Evolutionary conservation across 345 rosid genomes (phyloP), one percentile per base, ranked within the genome.

Genomic region (Abelmoschus esculentus): DNA sequence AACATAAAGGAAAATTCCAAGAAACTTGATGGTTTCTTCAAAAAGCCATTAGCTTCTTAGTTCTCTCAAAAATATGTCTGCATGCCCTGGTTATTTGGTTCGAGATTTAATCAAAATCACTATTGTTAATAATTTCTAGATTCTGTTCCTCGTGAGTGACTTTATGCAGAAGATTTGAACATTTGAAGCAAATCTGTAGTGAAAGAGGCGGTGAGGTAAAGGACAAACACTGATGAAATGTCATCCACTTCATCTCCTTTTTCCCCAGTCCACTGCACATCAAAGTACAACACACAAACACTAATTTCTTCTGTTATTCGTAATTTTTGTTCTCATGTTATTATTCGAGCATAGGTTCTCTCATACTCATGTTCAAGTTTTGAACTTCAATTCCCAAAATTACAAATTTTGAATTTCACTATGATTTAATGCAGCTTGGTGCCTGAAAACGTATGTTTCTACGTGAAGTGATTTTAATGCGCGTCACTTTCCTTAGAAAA

Each of bases 161-260:
- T 7, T 65, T 65, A 46, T 46, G 44, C 44, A 8, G 44, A 52
- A 65, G 69, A 66, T 73, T 31, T 66, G 55, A 31, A 60, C 15
- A 3, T 54, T 11, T 47, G 46, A 3, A 7, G 4, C 6, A 54
- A n/a, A 82, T 79, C 83, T 73, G 10, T 13, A 3, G 8, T 22
- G 78, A 75, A 22, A 22, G 26, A 22, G 26, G 1, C 26, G 26
- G 26, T 22, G 26, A 19, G 53, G 17, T 6, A 60, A 36, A 71
- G 2, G 73, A 81, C 78, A 71, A 65, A 26, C 53, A 26, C 18
- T 46, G 55, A 54, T 67, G 84, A 77, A 61, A 50, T 46, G 69
- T 59, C 70, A 63, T 72, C 46, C 32, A 11, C 12, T 50, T 22
- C 26, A 0, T 22, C 26, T 22, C 26, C 26, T 22, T 28, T 63